phyloP scores from a whole-genome alignment of 192 early-diverging fungal species.

The Coemansia sp. region DNA sequence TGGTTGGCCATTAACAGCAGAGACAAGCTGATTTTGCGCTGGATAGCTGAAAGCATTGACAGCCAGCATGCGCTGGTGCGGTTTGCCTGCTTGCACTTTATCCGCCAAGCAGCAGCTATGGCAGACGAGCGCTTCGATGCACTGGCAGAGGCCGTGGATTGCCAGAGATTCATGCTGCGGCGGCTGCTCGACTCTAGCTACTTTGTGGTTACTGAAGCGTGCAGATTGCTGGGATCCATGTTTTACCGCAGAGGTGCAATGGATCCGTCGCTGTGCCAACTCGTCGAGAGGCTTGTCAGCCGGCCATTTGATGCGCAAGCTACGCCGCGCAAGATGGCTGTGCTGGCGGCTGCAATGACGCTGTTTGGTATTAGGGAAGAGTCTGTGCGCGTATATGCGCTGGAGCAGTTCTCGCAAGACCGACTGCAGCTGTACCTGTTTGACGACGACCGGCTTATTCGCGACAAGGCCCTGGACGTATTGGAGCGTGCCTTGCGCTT shows the following conservation, averaged over 20 bases:
- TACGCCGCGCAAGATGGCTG: conserved; percentile 17
- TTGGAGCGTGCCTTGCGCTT: conserved; percentile 20
- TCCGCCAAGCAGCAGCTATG: conserved; percentile 17
- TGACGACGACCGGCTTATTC: conserved; percentile 32
- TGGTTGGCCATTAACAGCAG: conserved; percentile 1
- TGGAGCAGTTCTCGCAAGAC: neutral
- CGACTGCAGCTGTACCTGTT: conserved; percentile 23
- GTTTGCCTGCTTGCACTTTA: conserved; percentile 34
- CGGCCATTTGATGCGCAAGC: conserved; percentile 12
- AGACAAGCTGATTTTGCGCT: conserved; percentile 3
- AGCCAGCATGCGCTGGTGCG: conserved; percentile 47
- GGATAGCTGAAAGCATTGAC: conserved; percentile 30
- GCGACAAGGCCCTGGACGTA: conserved; percentile 48
- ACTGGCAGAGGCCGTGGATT: conserved; percentile 17
- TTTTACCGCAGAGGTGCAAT: conserved; percentile 2
- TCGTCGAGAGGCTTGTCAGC: conserved; percentile 11
- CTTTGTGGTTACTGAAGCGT: conserved; percentile 45
- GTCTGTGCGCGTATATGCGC: neutral
- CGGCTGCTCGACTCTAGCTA: conserved; percentile 39
- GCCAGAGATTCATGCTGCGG: conserved; percentile 18
- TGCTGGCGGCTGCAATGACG: conserved; percentile 5
- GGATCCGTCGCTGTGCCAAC: conserved; percentile 9
- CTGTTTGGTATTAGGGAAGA: neutral
- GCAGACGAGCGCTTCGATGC: neutral
- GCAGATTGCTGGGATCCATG: conserved; percentile 19